These are phyloP conservation scores for Byssothecium circinans DNA, from an alignment of 2,329 filamentous ascomycete genomes.

Conservation along the genomic window DNA sequence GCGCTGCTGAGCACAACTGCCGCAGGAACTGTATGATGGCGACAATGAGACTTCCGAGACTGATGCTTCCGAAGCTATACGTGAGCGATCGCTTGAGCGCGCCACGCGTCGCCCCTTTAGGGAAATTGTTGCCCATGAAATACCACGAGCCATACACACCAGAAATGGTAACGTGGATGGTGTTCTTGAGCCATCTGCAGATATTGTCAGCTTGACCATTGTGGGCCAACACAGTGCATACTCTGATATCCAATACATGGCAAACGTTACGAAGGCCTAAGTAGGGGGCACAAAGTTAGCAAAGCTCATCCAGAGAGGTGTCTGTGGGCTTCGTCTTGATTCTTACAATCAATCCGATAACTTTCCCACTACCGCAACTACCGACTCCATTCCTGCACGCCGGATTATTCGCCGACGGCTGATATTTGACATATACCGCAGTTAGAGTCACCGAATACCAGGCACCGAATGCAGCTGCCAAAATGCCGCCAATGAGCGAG, in stretches of 20 bases:
- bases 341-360: slow-evolving; percentile 80
- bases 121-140: slow-evolving; percentile 71
- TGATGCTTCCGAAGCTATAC: slow-evolving; percentile 90
- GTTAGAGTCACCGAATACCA: slow-evolving; percentile 89
- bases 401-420: slow-evolving; percentile 62
- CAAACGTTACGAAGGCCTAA: slow-evolving; percentile 92
- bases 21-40: slow-evolving; percentile 84
- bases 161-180: slow-evolving; percentile 82
- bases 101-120: slow-evolving; percentile 78
- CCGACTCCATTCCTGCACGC: slow-evolving; percentile 58
- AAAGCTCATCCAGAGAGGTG: too few relatives aligned
- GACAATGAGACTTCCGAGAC: slow-evolving; percentile 80
- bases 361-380: slow-evolving; percentile 71
- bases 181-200: slow-evolving; percentile 77
- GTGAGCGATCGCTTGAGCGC: slow-evolving; percentile 80
- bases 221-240: slow-evolving; percentile 73
- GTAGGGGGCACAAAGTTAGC: too few relatives aligned
- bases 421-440: slow-evolving; percentile 80
- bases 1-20: slow-evolving; percentile 79
- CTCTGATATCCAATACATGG: slow-evolving; percentile 91
- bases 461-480: slow-evolving; percentile 74
- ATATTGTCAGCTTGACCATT: slow-evolving; percentile 48
- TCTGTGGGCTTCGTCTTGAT: too few relatives aligned
- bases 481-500: slow-evolving; percentile 77
- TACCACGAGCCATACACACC: slow-evolving; percentile 95